phyloP scores from a whole-genome alignment of 2,329 filamentous ascomycete species.

The Paecilomyces formosus region DNA sequence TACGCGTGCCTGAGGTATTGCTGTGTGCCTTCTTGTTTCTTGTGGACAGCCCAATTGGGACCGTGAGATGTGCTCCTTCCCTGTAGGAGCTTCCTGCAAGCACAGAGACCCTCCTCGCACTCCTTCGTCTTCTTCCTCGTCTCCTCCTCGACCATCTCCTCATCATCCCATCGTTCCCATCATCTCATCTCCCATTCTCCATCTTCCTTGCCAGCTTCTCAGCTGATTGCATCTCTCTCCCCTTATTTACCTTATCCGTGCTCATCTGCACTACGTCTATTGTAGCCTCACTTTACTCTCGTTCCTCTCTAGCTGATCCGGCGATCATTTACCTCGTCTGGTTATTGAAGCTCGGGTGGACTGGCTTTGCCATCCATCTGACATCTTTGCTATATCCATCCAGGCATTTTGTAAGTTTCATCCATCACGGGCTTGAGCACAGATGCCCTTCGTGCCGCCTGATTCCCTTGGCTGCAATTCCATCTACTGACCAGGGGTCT shows the following conservation, averaged over 20 bases:
- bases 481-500: not conserved
- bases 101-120: slow-evolving; percentile 6
- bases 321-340: not conserved
- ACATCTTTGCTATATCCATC: not conserved
- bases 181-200: slow-evolving; percentile 44
- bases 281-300: not conserved
- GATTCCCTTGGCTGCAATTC: not conserved
- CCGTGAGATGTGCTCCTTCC: slow-evolving; percentile 2
- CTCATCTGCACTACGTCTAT: slow-evolving; percentile 2
- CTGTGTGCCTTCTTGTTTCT: not conserved
- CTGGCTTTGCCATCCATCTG: not conserved
- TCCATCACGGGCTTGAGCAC: not conserved
- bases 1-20: not conserved
- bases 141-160: slow-evolving; percentile 12
- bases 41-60: not conserved
- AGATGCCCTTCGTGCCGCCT: not conserved
- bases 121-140: slow-evolving; percentile 8
- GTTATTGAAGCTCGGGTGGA: not conserved
- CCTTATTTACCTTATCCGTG: slow-evolving; percentile 10
- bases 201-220: slow-evolving; percentile 50
- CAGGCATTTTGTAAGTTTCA: not conserved
- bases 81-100: not conserved
- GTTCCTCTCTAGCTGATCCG: not conserved
- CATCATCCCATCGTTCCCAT: slow-evolving; percentile 11
- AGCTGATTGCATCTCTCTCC: slow-evolving; percentile 31